Evolutionary conservation across 1,139 yeast species (phyloP), one percentile per base, ranked within the genome.

Genomic region (Geotrichum histeridarum): DNA sequence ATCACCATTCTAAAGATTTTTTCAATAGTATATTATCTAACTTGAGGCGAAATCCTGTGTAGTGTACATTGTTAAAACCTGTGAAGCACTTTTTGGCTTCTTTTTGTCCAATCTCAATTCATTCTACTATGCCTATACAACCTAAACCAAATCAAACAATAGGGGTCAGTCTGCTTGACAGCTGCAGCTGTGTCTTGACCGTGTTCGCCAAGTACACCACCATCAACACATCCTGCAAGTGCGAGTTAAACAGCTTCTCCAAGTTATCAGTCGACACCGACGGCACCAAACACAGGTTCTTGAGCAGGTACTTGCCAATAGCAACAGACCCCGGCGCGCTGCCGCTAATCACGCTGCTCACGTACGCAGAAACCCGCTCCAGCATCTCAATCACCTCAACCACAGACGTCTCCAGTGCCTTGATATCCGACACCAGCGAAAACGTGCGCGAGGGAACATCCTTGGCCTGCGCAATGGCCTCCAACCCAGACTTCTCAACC

Each of bases 141-240:
- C 27, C 27, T 22, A 22, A 22, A 22, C 5, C 27, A 22, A 22
- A 22, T 5, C 27, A 69, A 48, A 75, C 72, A 53, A 76, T 67
- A 50, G 83, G 79, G 53, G 93, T 83, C 67, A 87, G 78, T 69
- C 86, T 82, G 48, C 90, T 84, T 66, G 90, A 82, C 66, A 86
- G 77, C 67, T 86, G 93, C 61, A 87, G 79, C 73, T 89, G 96
- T 61, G 90, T 87, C 74, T 86, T 86, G 64, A 89, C 84, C 53
- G 94, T 88, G 66, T 85, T 83, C 57, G 95, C 86, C 72, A 89
- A 78, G 68, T 84, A 86, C 66, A 87, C 94, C 61, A 89, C 80
- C 84, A 88, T 83, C 60, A 86, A 78, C 45, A 89, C 84, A 67
- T 89, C 96, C 71, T 87, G 91, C 67, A 84, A 77, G 70, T 87